A percentile compares a stretch with the other conserved stretches of the same genome.
These are phyloP conservation scores for Fusarium palustre DNA, from an alignment of 2,329 filamentous ascomycete genomes.

Conservation along the genomic window DNA sequence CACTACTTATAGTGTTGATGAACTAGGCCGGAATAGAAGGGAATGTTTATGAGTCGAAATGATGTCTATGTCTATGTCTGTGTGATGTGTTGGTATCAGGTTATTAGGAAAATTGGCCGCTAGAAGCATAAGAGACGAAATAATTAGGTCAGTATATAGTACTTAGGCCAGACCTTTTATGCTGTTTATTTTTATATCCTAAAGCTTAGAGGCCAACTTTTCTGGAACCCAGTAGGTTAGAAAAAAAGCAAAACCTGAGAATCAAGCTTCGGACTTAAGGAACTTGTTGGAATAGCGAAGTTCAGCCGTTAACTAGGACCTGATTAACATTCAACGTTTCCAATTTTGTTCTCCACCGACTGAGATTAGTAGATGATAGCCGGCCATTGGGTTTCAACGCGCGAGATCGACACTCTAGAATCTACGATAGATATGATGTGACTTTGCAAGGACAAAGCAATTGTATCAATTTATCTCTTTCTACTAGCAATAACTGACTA, in stretches of 20 bases:
- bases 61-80: neutral
- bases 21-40: neutral
- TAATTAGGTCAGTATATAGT: too few relatives aligned
- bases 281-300: constrained; percentile 6
- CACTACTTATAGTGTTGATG: neutral
- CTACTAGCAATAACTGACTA: neutral
- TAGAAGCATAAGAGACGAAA: too few relatives aligned
- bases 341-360: constrained; percentile 15
- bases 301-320: neutral
- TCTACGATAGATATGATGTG: neutral
- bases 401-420: neutral
- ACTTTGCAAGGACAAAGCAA: neutral
- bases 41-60: constrained; percentile 13
- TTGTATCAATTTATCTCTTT: neutral
- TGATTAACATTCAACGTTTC: constrained; percentile 11
- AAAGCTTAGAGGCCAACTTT: too few relatives aligned
- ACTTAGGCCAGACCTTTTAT: too few relatives aligned
- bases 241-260: neutral
- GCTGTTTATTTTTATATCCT: too few relatives aligned
- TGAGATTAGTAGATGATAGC: constrained; percentile 28
- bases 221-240: too few relatives aligned
- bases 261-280: constrained; percentile 16
- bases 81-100: too few relatives aligned
- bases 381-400: constrained; percentile 15
- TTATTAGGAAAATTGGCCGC: too few relatives aligned